These are phyloP conservation scores for Globisporangium nunn DNA, from an alignment of 352 stramenopile species.

Conservation along the genomic window DNA sequence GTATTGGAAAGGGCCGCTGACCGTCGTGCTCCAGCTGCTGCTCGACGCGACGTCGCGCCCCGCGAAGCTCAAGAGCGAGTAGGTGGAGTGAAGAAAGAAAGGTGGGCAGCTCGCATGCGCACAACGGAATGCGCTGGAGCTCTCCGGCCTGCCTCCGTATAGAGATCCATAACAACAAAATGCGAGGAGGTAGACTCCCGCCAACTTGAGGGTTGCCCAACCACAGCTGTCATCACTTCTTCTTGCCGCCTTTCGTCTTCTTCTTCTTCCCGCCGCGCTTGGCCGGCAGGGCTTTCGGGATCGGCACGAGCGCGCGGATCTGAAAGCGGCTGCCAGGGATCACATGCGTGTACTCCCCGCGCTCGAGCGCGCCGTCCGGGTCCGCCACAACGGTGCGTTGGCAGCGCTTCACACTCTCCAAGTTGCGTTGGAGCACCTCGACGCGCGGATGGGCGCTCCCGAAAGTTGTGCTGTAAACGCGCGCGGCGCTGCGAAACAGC, in stretches of 20 bases:
- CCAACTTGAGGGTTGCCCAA: no score
- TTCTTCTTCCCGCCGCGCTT: conserved; percentile 21
- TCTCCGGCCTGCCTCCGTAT: background rate
- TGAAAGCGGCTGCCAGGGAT: conserved; percentile 57
- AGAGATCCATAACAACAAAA: background rate
- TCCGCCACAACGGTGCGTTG: conserved; percentile 44
- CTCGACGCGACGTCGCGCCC: conserved; percentile 7
- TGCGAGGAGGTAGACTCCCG: background rate
- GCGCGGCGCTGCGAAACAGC: conserved; percentile 39
- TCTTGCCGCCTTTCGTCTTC: conserved; percentile 23
- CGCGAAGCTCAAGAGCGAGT: conserved; percentile 19
- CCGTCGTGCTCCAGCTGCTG: conserved; percentile 21
- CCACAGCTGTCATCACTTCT: conserved; percentile 13
- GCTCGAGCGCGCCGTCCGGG: conserved; percentile 25
- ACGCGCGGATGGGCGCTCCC: conserved; percentile 35
- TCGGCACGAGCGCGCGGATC: conserved; percentile 51
- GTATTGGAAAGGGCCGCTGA: conserved; percentile 53
- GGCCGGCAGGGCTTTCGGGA: conserved; percentile 12
- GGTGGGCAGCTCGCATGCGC: background rate
- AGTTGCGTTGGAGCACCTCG: conserved; percentile 35
- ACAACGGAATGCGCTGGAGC: conserved; percentile 11
- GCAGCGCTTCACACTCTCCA: conserved; percentile 31
- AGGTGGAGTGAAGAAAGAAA: background rate
- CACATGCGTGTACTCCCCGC: conserved; percentile 53
- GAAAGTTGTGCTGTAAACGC: conserved; percentile 41